Base-by-base conservation (phyloP, 1,284 basidiomycete genomes). In the Puccinia horiana region DNA sequence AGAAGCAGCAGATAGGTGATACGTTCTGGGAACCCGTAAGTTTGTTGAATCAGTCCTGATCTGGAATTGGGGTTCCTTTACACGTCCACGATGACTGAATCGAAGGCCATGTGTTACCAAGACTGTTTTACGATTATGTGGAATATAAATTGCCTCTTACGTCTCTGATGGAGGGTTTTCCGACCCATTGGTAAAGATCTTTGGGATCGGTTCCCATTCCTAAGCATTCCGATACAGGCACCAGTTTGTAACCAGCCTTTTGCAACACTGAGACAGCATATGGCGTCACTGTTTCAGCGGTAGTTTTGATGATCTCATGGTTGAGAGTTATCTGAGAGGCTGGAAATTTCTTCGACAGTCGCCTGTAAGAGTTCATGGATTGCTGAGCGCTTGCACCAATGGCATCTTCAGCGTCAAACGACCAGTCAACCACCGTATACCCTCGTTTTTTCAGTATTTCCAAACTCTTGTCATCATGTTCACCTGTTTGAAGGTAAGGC, bases 341-440 rank as follows among this genome's bases (percentile, higher is more conserved):
- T 26, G 80, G 80, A 67, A 35, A 75, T 9, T 29, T 44, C 44
- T 74, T 69, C 2, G 78, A 35, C 18, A 81, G 9, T 26, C 61
- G 23, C 18, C 26, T 58, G 35, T 81, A 81, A 61, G 32, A 29
- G 9, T 2, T 26, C 37, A 61, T 72, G 6, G 78, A 73, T 32
- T 73, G 20, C 23, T 56, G 20, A 26, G 78, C 11, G 18, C 54
- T 42, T 26, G 56, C 69, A 12, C 80, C 80, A 5, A 49, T 37
- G 6, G 80, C 32, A 67, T 82, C 80, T 40, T 49, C 80, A 11
- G 80, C 67, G 63, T 82, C 80, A 29, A 67, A 69, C 18, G 72
- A 75, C 80, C 80, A 82, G 35, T 63, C 49, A 18, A 75, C 63
- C 6, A 82, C 73, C n/a, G n/a, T 76, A n/a, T 82, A 82, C 37